Percentiles rank a stretch among this genome's conserved stretches.
Conservation (phyloP, 805 yeast species). For the Priceomyces medius region DNA sequence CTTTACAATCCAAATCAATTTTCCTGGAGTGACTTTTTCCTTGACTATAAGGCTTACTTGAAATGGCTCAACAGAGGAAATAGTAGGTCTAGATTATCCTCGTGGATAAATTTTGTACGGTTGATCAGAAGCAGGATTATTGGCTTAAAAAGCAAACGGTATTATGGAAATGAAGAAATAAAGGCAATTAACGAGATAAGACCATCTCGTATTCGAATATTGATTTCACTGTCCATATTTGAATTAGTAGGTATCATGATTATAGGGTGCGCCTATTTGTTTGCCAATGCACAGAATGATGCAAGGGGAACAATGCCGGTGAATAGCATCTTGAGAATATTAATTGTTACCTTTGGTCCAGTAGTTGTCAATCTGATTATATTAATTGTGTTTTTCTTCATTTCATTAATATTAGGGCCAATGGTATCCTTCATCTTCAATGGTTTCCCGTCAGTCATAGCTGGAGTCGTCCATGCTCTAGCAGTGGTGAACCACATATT, state of each 20-base stretch:
- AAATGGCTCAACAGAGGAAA: slow-evolving; percentile 86
- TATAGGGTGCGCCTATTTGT: slow-evolving; percentile 48
- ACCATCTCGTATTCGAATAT: slow-evolving; percentile 47
- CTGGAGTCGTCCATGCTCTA: slow-evolving; percentile 39
- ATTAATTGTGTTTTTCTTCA: slow-evolving; percentile 30
- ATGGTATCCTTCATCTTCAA: slow-evolving; percentile 29
- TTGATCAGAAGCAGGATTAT: slow-evolving; percentile 20
- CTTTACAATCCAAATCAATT: slow-evolving; percentile 57
- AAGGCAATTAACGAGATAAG: slow-evolving; percentile 44
- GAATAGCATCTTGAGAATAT: slow-evolving; percentile 43
- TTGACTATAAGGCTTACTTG: slow-evolving; percentile 50
- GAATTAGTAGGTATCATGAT: slow-evolving; percentile 32
- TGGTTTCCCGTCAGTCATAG: slow-evolving; percentile 35
- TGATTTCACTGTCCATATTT: slow-evolving; percentile 42
- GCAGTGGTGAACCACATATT: slow-evolving; percentile 34
- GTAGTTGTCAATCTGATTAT: slow-evolving; percentile 42
- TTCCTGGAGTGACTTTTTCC: slow-evolving; percentile 44
- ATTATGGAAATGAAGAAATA: slow-evolving; percentile 38
- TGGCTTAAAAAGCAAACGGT: slow-evolving; percentile 29
- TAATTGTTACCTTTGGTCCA: slow-evolving; percentile 48
- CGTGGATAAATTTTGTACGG: slow-evolving; percentile 73
- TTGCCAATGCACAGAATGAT: slow-evolving; percentile 55
- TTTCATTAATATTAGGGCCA: slow-evolving; percentile 41
- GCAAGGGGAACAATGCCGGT: slow-evolving; percentile 31
- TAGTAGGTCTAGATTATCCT: slow-evolving; percentile 57